Evolutionary conservation across 345 rosid species (phyloP).

Genomic region (Citrus hindsii): DNA sequence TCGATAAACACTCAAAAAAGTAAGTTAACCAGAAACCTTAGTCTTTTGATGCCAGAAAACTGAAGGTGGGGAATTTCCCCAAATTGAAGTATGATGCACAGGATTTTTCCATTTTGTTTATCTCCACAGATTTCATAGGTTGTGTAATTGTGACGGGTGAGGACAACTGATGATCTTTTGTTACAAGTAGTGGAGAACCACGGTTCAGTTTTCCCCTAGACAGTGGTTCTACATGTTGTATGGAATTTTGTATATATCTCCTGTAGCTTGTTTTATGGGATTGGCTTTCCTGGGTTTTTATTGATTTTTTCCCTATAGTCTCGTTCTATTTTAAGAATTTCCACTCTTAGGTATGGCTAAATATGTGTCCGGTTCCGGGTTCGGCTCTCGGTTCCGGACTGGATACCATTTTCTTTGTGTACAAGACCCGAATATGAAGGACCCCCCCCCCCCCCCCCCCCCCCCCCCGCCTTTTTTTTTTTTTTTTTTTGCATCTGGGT

Average conservation of each 20-base stretch:
- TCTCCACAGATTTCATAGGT: constrained; percentile 7
- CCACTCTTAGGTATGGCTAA: no score
- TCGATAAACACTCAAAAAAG: constrained; percentile 37
- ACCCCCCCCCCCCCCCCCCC: no score
- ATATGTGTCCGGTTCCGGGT: no score
- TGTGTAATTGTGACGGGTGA: constrained; percentile 19
- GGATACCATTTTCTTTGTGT: no score
- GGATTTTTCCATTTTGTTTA: constrained; percentile 9
- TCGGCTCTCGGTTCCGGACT: no score
- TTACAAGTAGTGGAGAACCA: constrained; percentile 13
- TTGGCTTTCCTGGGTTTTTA: constrained; percentile 9
- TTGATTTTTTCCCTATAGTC: not conserved
- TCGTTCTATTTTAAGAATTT: no score
- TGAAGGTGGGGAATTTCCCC: constrained; percentile 8
- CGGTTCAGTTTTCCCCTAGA: constrained; percentile 22
- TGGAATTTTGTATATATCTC: constrained; percentile 39
- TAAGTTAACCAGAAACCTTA: constrained; percentile 8
- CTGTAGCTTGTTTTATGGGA: constrained; percentile 18
- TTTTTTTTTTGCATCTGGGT: no score
- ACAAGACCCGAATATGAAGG: no score
- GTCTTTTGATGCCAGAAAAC: constrained; percentile 10
- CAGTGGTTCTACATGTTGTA: constrained; percentile 22
- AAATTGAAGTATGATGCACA: constrained; percentile 3
- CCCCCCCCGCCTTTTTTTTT: no score
- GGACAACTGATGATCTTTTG: constrained; percentile 17